Evolutionary conservation across 257 asterid genomes (phyloP).

Genomic region (Voacanga thouarsii): DNA sequence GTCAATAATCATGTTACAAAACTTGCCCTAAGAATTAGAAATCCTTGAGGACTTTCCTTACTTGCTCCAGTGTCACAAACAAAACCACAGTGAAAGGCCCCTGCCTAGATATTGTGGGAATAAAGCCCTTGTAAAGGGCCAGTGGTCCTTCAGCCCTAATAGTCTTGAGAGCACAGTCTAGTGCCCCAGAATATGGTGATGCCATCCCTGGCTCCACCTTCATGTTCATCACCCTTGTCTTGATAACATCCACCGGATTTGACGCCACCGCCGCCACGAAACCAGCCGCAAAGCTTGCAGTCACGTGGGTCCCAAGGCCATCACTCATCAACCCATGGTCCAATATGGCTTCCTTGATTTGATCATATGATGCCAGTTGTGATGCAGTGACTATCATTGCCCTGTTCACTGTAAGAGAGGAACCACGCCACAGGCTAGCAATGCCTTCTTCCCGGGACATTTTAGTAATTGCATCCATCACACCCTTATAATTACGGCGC

Average conservation of each 20-base stretch:
- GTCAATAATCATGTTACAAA: not conserved
- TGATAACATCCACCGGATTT: constrained; percentile 65
- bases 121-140: constrained; percentile 55
- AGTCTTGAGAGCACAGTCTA: constrained; percentile 62
- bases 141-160: constrained; percentile 51
- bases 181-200: constrained; percentile 50
- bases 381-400: constrained; percentile 76
- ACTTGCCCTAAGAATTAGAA: constrained; percentile 17
- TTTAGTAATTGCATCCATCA: constrained; percentile 49
- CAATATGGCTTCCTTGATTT: constrained; percentile 51
- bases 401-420: constrained; percentile 57
- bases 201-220: constrained; percentile 47
- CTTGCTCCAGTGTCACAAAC: constrained; percentile 57
- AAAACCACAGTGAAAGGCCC: constrained; percentile 51
- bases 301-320: constrained; percentile 62
- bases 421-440: constrained; percentile 69
- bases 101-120: constrained; percentile 53
- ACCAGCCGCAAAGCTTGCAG: constrained; percentile 69
- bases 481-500: constrained; percentile 60
- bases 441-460: constrained; percentile 55
- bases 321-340: constrained; percentile 43
- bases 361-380: constrained; percentile 63
- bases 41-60: constrained; percentile 51
- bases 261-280: constrained; percentile 68
- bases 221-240: constrained; percentile 75